A percentile compares a stretch with the other conserved stretches of the same genome.
Evolutionary conservation across 106 monocot genomes (phyloP).

Genomic region (Ottelia alismoides): DNA sequence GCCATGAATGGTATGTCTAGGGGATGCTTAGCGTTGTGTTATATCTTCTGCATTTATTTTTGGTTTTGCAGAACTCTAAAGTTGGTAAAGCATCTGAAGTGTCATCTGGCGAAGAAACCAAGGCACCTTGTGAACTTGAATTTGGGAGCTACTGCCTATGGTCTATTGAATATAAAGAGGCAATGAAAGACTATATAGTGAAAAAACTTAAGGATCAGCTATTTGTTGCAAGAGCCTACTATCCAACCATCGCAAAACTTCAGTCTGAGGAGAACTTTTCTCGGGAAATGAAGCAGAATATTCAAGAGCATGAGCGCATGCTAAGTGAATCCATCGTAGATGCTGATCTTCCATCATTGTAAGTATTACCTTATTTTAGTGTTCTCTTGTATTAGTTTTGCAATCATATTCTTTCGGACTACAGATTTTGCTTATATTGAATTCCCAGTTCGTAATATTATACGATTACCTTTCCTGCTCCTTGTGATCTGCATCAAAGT

Average conservation of each 20-base stretch:
- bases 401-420: no score
- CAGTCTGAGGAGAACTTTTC: not conserved
- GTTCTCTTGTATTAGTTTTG: no score
- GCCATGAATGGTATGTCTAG: no score
- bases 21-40: no score
- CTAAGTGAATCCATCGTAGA: not conserved
- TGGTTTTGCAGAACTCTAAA: no score
- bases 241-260: slow-evolving; percentile 2
- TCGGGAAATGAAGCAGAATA: not conserved
- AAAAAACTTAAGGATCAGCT: slow-evolving; percentile 38
- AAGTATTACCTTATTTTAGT: not conserved
- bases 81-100: no score
- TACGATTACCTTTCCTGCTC: no score
- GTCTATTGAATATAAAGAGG: slow-evolving; percentile 25
- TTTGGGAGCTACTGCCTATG: slow-evolving; percentile 45
- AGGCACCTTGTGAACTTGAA: slow-evolving; percentile 25
- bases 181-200: slow-evolving; percentile 20
- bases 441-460: no score
- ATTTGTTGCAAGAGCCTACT: slow-evolving; percentile 54
- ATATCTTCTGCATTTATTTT: no score
- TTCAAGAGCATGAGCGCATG: not conserved
- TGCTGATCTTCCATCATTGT: slow-evolving; percentile 1
- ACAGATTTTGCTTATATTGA: no score
- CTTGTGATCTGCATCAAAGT: no score
- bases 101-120: slow-evolving; percentile 13